These are phyloP conservation scores for Neurospora crassa DNA, from an alignment of 2,329 filamentous ascomycete species.

Conservation along the genomic window DNA sequence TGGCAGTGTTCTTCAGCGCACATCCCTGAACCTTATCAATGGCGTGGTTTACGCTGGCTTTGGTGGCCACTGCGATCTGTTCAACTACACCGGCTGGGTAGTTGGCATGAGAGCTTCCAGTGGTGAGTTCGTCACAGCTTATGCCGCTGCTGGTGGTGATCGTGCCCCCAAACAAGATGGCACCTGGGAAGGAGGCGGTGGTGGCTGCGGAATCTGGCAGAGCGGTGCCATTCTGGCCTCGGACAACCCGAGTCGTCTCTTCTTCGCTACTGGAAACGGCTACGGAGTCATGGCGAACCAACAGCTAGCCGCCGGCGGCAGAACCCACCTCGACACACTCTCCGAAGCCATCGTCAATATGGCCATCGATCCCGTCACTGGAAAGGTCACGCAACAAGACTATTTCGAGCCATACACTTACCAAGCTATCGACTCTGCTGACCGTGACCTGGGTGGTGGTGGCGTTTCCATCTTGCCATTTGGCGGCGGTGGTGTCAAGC, in stretches of 20 bases:
- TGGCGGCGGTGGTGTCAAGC: constrained; percentile 3
- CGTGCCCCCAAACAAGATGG: constrained; percentile 4
- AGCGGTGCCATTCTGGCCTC: constrained; percentile 3
- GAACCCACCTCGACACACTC: constrained; percentile 24
- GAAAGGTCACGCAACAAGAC: constrained; percentile 35
- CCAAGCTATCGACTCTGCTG: constrained; percentile 35
- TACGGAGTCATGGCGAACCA: constrained; percentile 19
- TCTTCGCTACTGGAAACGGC: constrained; percentile 22
- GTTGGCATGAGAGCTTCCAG: constrained; percentile 21
- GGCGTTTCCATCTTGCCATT: constrained; percentile 26
- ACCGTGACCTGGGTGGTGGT: constrained; percentile 36
- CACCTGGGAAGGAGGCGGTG: constrained; percentile 11
- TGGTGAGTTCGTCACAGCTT: constrained; percentile 16
- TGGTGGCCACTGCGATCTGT: constrained; percentile 36
- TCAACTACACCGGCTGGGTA: constrained; percentile 31
- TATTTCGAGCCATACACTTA: constrained; percentile 47
- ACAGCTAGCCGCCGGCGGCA: constrained; percentile 24
- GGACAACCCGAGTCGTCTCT: constrained; percentile 9
- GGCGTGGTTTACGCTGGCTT: constrained; percentile 35
- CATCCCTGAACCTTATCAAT: constrained; percentile 20
- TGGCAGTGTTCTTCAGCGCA: constrained; percentile 35
- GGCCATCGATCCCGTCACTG: constrained; percentile 26
- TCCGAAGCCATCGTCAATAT: constrained; percentile 36
- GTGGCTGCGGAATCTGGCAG: constrained; percentile 8
- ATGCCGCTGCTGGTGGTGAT: constrained; percentile 3